A percentile compares a stretch with the other conserved stretches of the same genome.
Evolutionary conservation across 1,139 yeast genomes (phyloP).

Genomic region (Suhomyces coccinellae): DNA sequence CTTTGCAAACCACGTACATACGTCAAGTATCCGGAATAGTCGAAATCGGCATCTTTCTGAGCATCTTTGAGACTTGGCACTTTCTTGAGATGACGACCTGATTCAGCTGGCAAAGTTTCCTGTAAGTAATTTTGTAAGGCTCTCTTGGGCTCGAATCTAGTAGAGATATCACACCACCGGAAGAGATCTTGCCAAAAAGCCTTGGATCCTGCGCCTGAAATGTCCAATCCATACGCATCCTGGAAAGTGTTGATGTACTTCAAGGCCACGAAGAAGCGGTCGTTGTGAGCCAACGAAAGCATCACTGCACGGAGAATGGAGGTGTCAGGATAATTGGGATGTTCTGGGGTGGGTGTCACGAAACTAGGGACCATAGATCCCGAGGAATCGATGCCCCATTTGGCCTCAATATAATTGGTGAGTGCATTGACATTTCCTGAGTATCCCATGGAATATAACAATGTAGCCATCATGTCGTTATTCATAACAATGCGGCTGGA

Average conservation of each 20-base stretch:
- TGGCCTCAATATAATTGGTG: conserved; percentile 26
- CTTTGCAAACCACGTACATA: conserved; percentile 27
- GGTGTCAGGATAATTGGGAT: conserved; percentile 31
- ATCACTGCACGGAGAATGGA: conserved; percentile 32
- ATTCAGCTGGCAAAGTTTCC: conserved; percentile 12
- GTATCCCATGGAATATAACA: conserved; percentile 39
- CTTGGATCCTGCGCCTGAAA: conserved; percentile 21
- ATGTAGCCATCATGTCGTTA: conserved; percentile 24
- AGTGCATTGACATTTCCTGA: conserved; percentile 28
- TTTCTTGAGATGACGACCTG: conserved; percentile 6
- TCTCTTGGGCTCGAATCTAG: conserved; percentile 25
- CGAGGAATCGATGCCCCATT: conserved; percentile 33
- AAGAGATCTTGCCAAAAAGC: conserved; percentile 41
- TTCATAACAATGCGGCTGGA: conserved; percentile 22
- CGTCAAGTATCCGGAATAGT: conserved; percentile 39
- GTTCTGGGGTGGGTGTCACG: conserved; percentile 8
- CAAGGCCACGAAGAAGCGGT: conserved; percentile 34
- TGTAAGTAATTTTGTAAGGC: conserved; percentile 31
- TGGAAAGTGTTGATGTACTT: conserved; percentile 40
- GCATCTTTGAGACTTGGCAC: conserved; percentile 27
- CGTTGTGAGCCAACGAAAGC: conserved; percentile 33
- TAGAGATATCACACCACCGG: conserved; percentile 35
- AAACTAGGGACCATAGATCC: conserved; percentile 20
- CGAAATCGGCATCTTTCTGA: conserved; percentile 38
- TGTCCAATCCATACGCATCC: conserved; percentile 28